Evolutionary conservation across 2,329 filamentous ascomycete genomes (phyloP), one percentile per base, ranked within the genome.

Genomic region (Calonectria fujianensis): DNA sequence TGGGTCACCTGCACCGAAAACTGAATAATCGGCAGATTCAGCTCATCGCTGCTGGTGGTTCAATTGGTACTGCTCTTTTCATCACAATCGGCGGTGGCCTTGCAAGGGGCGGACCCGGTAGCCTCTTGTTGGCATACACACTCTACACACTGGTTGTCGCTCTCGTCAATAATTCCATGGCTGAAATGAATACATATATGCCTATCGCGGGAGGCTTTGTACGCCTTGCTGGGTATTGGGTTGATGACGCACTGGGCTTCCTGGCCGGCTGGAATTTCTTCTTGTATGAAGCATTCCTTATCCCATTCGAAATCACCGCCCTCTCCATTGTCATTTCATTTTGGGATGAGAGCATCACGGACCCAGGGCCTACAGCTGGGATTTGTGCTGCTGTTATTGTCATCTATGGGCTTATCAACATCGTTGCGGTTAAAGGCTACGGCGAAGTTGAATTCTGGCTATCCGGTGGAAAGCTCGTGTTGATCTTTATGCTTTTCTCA

Each of bases 401-500:
- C 14, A 84, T 89, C 48, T 92, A 92, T 81, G 90, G 85, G 89
- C 79, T 86, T 52, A 86, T 94, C 78, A 94, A 95, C 79, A 80
- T 94, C 50, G 89, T 94, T 75, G 91, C 91, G 31, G 92, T 94
- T 39, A 88, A 91, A 75, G 91, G 86, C 85, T 94, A 92, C 79
- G 93, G 93, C 76, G 93, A 94, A 82, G 90, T 93, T 13, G 94
- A 96, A 81, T 96, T 96, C 80, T 93, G 90, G 89, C 86, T 92
- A 3, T 89, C 90, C 4, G 85, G 85, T 41, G 91, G 92, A 76
- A 94, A 94, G 82, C 88, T 94, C 35, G 82, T 94, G 24, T 87
- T 94, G 59, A 93, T 94, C 78, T 86, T 93, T 73, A 91, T 92
- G 14, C 87, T 95, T 69, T 93, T 95, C 82, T 85, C 88, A 80